Evolutionary conservation across 176 grass and related monocot genomes (phyloP), one percentile per base, ranked within the genome.

Genomic region (Zea luxurians): DNA sequence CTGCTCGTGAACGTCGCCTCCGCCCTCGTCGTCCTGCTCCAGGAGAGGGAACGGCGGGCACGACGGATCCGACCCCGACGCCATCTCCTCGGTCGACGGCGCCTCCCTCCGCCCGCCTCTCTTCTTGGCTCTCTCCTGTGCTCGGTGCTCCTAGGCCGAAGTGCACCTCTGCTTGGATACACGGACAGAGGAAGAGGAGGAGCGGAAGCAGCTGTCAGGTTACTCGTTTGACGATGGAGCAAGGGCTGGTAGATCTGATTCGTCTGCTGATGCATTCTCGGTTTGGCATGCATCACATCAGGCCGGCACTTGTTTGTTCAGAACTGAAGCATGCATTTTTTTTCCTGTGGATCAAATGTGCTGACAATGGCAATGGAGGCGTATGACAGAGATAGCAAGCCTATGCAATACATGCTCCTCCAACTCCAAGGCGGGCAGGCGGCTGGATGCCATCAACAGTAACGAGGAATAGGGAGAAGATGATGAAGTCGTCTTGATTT

Each of bases 41-140:
- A 47, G 63, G 34, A 48, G 64, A 37, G 53, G 52, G 53, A 76
- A 83, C 42, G 73, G 81, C 42, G 81, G 81, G 43, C 50, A 69
- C 64, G 81, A 60, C 27, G 73, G 72, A 37, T 83, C 47, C 37
- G 5, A 49, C 7, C 6, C 35, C 17, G 9, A 5, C 2, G 35
- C 34, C 46, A 38, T 66, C 34, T 37, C 61, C 48, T 37, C 6
- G 15, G 40, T 66, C 58, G 8, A 7, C 13, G 2, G 8, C 8
- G n/a, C n/a, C 8, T 21, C 57, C 1, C 7, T 9, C 57, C 10
- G 9, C 43, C 7, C 8, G 2, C 44, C 67, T 48, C n/a, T 6
- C 52, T 55, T 16, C 67, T 13, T 13, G 2, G 67, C 67, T 48
- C n/a, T 6, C 52, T 55, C 52, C 52, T 8, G 52, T 17, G 16